phyloP scores from a whole-genome alignment of 1,139 yeast species.

The Debaryomyces sp. region DNA sequence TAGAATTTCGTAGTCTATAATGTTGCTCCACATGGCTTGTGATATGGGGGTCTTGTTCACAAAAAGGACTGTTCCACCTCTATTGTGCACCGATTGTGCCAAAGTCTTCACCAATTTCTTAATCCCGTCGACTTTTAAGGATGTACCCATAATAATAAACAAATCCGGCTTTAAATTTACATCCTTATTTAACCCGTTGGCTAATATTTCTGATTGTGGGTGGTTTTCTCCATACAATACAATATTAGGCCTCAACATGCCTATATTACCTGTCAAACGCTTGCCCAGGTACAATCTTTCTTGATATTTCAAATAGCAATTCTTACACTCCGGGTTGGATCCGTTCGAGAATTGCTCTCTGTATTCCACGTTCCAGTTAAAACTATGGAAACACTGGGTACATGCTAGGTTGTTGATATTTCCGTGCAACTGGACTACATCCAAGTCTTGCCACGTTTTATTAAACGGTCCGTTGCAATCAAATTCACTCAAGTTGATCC shows the following conservation, averaged over 20 bases:
- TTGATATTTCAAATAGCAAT: constrained; percentile 55
- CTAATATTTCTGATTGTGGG: constrained; percentile 68
- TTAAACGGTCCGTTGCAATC: constrained; percentile 27
- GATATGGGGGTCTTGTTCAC: constrained; percentile 58
- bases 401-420: constrained; percentile 77
- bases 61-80: constrained; percentile 63
- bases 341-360: constrained; percentile 52
- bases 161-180: constrained; percentile 61
- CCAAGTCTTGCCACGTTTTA: constrained; percentile 60
- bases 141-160: constrained; percentile 73
- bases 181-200: constrained; percentile 60
- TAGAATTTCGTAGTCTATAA: constrained; percentile 71
- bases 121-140: constrained; percentile 74
- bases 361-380: constrained; percentile 62
- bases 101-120: constrained; percentile 62
- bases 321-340: constrained; percentile 63
- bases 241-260: constrained; percentile 71
- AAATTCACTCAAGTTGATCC: constrained; percentile 38
- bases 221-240: constrained; percentile 81
- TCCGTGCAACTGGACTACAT: constrained; percentile 90
- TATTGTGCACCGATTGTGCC: constrained; percentile 60
- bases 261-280: constrained; percentile 58
- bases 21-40: constrained; percentile 54
- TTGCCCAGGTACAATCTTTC: constrained; percentile 63
- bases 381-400: constrained; percentile 62